phyloP scores from a whole-genome alignment of 2,329 filamentous ascomycete genomes.

The Simplicillium aogashimaense region DNA sequence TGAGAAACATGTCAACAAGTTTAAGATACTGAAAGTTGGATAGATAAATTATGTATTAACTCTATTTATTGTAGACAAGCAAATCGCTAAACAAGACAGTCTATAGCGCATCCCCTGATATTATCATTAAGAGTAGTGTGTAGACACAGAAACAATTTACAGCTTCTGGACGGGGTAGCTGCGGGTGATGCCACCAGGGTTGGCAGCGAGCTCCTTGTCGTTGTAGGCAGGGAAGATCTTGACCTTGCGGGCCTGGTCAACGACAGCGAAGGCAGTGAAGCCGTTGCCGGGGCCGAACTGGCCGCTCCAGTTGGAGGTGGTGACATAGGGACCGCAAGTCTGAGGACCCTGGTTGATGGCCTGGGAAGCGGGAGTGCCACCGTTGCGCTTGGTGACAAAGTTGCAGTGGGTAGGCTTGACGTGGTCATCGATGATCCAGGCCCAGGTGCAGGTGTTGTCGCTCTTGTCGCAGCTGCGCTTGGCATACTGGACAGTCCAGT shows the following conservation, averaged over 20 bases:
- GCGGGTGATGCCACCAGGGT: no score
- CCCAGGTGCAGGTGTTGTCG: slow-evolving; percentile 18
- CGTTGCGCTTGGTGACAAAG: slow-evolving; percentile 17
- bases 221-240: slow-evolving; percentile 35
- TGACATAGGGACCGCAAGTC: slow-evolving; percentile 28
- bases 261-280: slow-evolving; percentile 34
- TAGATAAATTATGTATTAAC: no score
- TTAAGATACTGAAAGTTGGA: no score
- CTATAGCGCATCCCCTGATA: no score
- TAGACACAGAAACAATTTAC: no score
- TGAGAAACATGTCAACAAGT: no score
- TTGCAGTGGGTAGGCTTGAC: slow-evolving; percentile 21
- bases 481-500: not conserved
- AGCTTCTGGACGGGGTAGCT: no score
- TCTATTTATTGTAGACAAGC: no score
- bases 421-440: slow-evolving; percentile 18
- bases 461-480: not conserved
- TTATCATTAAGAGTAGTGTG: no score
- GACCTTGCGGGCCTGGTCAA: slow-evolving; percentile 19
- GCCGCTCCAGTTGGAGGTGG: slow-evolving; percentile 34
- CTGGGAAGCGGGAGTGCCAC: slow-evolving; percentile 14
- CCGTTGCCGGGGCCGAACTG: slow-evolving; percentile 32
- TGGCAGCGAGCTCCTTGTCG: slow-evolving; percentile 25
- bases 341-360: slow-evolving; percentile 19
- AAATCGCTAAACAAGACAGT: no score